Evolutionary conservation across 2,329 filamentous ascomycete genomes (phyloP).

Genomic region (Fusarium nematophilum): DNA sequence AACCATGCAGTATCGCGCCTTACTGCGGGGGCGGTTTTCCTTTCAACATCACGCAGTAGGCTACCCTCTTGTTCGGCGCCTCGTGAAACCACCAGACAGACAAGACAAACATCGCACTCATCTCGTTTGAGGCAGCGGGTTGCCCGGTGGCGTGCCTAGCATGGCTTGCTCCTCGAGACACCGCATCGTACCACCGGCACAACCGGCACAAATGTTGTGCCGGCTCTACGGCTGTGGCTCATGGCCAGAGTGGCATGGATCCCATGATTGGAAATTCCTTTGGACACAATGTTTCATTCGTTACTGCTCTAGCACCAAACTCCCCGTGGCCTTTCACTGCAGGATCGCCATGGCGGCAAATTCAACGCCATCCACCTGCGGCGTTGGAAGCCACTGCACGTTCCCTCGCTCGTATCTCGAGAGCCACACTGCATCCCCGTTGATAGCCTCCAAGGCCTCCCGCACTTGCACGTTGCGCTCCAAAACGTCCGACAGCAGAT

Average conservation of each 20-base stretch:
- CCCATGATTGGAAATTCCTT: neutral
- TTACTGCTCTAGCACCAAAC: conserved; percentile 1
- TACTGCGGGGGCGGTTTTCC: too few relatives aligned
- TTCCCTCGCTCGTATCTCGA: conserved; percentile 61
- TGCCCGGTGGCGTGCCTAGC: conserved; percentile 21
- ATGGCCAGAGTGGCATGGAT: too few relatives aligned
- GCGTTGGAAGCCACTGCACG: conserved; percentile 51
- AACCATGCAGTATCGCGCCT: too few relatives aligned
- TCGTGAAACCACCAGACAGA: conserved; percentile 26
- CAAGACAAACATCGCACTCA: too few relatives aligned
- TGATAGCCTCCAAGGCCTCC: conserved; percentile 70
- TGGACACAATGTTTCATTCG: conserved; percentile 13
- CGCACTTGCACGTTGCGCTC: conserved; percentile 60
- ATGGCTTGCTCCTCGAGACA: neutral
- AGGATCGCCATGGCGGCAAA: conserved; percentile 50
- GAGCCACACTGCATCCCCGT: conserved; percentile 83
- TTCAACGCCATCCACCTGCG: conserved; percentile 55
- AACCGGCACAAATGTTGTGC: neutral
- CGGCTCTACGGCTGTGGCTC: neutral
- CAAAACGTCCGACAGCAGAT: conserved; percentile 66
- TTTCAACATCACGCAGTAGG: too few relatives aligned
- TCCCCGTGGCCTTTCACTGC: conserved; percentile 3
- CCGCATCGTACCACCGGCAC: neutral
- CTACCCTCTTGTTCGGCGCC: too few relatives aligned
- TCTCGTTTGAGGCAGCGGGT: too few relatives aligned